Evolutionary conservation across 2,329 filamentous ascomycete species (phyloP), one percentile per base, ranked within the genome.

Genomic region (Monilinia aucupariae): DNA sequence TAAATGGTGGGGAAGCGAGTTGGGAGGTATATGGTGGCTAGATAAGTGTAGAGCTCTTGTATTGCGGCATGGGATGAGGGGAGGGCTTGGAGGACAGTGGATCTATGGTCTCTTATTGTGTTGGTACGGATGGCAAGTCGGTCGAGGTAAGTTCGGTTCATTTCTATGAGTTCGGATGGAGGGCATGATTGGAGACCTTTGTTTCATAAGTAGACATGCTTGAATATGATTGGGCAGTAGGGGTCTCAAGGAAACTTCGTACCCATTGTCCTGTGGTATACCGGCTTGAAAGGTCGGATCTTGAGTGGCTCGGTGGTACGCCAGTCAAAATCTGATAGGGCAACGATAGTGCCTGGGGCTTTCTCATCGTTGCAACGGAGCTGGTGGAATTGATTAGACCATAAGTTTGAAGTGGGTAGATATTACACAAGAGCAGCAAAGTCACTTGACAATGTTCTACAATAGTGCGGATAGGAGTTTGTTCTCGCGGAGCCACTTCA

Each of bases 201-300:
- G 10, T 9, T 43, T 27, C 32, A 37, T 22, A 30, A 56, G 48
- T 10, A 54, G 7, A 15, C 27, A 20, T 39, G 3, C 22, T 47
- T 27, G 13, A 32, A n/a, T 10, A 30, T 12, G 8, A 34, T 8
- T 25, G n/a, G 9, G 9, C 6, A 32, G 41, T 22, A 20, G 41
- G 13, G 25, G 43, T 8, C 4, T 12, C 12, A 34, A 30, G 25
- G 25, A 20, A 6, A 9, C 1, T 25, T 15, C 74, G 65, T 73
- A 85, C 84, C 81, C 85, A 87, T 87, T 86, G 84, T 87, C 58
- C 87, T 72, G 69, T 86, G 80, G 69, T 84, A 87, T 68, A 81
- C 85, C 6, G 82, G 79, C 71, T 84, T 85, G 73, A 85, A 85
- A 0, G 82, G 81, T 17, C 84, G 76, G 13, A 84, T 71, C 63